These are phyloP conservation scores for Henckelia pumila DNA, from an alignment of 257 asterid genomes.

Conservation along the genomic window DNA sequence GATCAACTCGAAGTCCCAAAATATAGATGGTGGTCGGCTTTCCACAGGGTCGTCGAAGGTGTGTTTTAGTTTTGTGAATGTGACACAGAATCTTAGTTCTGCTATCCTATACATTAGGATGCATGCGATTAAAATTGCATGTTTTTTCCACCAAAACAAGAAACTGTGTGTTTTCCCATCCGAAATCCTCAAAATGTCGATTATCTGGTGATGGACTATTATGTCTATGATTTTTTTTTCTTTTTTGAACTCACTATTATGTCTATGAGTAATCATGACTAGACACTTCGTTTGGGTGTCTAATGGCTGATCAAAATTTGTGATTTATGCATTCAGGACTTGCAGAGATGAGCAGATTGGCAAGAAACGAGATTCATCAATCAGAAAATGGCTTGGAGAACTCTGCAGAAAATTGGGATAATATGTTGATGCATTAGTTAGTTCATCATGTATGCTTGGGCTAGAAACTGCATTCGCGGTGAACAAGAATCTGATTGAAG, in stretches of 20 bases:
- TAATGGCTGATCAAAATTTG: constrained; percentile 20
- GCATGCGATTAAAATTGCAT: background rate
- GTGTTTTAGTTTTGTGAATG: constrained; percentile 7
- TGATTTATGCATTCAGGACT: constrained; percentile 40
- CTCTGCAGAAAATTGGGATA: constrained; percentile 38
- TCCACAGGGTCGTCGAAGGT: constrained; percentile 66
- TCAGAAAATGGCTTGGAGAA: constrained; percentile 36
- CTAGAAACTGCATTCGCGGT: no score
- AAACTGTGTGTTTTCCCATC: background rate
- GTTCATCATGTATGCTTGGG: background rate
- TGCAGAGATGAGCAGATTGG: constrained; percentile 56
- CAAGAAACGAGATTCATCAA: constrained; percentile 36
- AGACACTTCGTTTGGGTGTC: constrained; percentile 9
- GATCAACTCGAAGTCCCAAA: constrained; percentile 46
- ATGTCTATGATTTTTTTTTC: no score
- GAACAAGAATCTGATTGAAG: no score
- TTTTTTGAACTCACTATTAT: no score
- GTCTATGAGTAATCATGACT: no score
- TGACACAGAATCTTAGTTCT: background rate
- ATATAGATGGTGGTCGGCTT: constrained; percentile 63
- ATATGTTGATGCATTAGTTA: constrained; percentile 13
- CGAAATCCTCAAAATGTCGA: background rate
- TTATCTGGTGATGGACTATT: no score
- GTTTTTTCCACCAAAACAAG: background rate
- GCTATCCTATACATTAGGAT: background rate